These are phyloP conservation scores for Kwoniella dejecticola DNA, from an alignment of 768 basidiomycete species.

Conservation along the genomic window DNA sequence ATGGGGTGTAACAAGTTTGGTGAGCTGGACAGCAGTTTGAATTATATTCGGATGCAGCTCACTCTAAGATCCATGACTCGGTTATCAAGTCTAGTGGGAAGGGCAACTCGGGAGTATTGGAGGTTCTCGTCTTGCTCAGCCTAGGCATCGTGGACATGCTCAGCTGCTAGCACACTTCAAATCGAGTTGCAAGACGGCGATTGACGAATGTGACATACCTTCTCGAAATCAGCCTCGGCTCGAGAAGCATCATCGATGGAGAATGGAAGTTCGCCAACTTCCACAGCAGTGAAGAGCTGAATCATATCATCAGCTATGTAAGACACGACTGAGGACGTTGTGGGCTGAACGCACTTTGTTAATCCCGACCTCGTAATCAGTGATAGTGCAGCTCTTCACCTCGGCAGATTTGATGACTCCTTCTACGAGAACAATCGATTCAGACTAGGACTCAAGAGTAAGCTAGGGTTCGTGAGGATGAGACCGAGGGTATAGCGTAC, in stretches of 20 bases:
- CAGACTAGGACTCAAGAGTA: slow-evolving; percentile 56
- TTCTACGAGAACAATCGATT: slow-evolving; percentile 89
- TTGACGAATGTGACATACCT: slow-evolving; percentile 56
- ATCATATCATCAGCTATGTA: slow-evolving; percentile 12
- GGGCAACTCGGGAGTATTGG: slow-evolving; percentile 67
- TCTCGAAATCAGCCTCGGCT: slow-evolving; percentile 71
- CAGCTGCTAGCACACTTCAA: not conserved
- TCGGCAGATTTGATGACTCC: slow-evolving; percentile 74
- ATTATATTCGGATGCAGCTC: slow-evolving; percentile 9
- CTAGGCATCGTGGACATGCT: not conserved
- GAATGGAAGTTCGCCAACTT: slow-evolving; percentile 75
- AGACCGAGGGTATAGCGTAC: slow-evolving; percentile 51
- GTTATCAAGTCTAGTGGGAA: slow-evolving; percentile 93
- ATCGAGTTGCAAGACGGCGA: not conserved
- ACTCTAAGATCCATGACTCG: slow-evolving; percentile 91
- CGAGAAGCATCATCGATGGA: slow-evolving; percentile 88
- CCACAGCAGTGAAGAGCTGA: slow-evolving; percentile 79
- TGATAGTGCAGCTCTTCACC: slow-evolving; percentile 89
- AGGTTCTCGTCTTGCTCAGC: slow-evolving; percentile 51
- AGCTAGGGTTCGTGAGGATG: no score
- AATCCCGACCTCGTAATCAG: slow-evolving; percentile 84
- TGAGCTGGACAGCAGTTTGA: not conserved
- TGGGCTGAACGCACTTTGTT: slow-evolving; percentile 63
- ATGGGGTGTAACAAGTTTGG: slow-evolving; percentile 4
- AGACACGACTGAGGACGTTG: not conserved